Evolutionary conservation across 176 grass and related monocot genomes (phyloP).

Genomic region (Aechmea fasciata): DNA sequence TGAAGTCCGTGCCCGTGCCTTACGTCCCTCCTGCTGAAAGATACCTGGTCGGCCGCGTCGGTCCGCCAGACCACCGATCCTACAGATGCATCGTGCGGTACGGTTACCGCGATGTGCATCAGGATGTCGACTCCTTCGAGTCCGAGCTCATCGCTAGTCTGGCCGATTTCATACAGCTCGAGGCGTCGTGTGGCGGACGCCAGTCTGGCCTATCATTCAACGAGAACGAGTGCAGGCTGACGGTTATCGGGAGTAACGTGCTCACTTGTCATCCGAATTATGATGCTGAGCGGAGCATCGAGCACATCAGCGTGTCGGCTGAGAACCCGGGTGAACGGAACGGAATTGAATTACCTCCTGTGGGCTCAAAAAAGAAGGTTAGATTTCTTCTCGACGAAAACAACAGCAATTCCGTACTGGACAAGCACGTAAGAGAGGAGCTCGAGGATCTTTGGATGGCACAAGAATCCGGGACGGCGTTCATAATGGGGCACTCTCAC

Average conservation of each 20-base stretch:
- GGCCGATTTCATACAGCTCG: conserved; percentile 55
- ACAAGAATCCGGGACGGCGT: conserved; percentile 65
- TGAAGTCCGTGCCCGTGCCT: conserved; percentile 83
- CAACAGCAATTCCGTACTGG: conserved; percentile 30
- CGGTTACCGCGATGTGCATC: conserved; percentile 93
- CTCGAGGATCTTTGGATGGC: conserved; percentile 53
- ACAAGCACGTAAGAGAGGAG: conserved; percentile 51
- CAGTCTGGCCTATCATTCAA: conserved; percentile 22
- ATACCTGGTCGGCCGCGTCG: conserved; percentile 86
- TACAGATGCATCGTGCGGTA: conserved; percentile 95
- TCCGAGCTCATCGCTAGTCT: conserved; percentile 67
- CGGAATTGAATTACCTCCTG: conserved; percentile 24
- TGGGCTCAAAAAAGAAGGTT: conserved; percentile 36
- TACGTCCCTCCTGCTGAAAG: conserved; percentile 69
- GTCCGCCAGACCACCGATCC: conserved; percentile 67
- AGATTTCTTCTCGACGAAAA: conserved; percentile 61
- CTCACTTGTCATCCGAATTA: conserved; percentile 16
- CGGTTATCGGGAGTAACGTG: conserved; percentile 46
- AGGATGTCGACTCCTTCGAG: conserved; percentile 89
- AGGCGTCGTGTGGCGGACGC: conserved; percentile 36
- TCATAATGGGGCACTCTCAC: conserved; percentile 89
- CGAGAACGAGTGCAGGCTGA: conserved; percentile 35
- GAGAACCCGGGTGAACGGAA: conserved; percentile 23
- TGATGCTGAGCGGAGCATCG: conserved; percentile 35
- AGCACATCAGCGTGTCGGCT: conserved; percentile 24